phyloP scores from a whole-genome alignment of 495 filamentous ascomycete species.

The Lophium mytilinum region DNA sequence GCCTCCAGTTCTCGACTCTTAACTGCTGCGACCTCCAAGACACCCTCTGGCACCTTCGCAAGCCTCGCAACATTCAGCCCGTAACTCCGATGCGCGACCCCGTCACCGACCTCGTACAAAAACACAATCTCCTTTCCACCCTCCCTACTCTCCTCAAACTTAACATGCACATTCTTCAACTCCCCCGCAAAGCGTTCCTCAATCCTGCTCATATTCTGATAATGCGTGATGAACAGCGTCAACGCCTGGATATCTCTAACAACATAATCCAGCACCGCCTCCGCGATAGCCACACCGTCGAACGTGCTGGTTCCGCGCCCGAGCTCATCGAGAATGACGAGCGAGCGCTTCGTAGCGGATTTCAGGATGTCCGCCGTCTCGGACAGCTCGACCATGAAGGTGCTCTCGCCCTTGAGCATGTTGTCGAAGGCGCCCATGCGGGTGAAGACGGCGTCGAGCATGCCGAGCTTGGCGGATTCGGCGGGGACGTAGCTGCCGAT shows the following conservation, averaged over 20 bases:
- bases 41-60: conserved; percentile 66
- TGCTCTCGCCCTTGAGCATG: conserved; percentile 88
- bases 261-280: conserved; percentile 79
- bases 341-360: conserved; percentile 65
- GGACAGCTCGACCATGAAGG: conserved; percentile 95
- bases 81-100: conserved; percentile 87
- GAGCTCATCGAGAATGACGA: conserved; percentile 93
- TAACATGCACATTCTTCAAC: conserved; percentile 75
- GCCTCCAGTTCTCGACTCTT: conserved; percentile 80
- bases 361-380: conserved; percentile 90
- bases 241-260: conserved; percentile 65
- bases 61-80: conserved; percentile 87
- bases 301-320: conserved; percentile 89
- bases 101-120: conserved; percentile 61
- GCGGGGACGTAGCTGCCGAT: conserved; percentile 93
- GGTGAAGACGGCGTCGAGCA: conserved; percentile 87
- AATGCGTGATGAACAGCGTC: conserved; percentile 94
- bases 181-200: conserved; percentile 53
- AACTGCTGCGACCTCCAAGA: conserved; percentile 66
- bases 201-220: conserved; percentile 72
- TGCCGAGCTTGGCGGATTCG: conserved; percentile 59
- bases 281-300: conserved; percentile 92
- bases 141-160: conserved; percentile 44
- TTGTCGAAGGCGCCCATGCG: conserved; percentile 97
- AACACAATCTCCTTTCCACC: conserved; percentile 41